phyloP scores from a whole-genome alignment of 2,329 filamentous ascomycete species.

The Trichophyton rubrum region DNA sequence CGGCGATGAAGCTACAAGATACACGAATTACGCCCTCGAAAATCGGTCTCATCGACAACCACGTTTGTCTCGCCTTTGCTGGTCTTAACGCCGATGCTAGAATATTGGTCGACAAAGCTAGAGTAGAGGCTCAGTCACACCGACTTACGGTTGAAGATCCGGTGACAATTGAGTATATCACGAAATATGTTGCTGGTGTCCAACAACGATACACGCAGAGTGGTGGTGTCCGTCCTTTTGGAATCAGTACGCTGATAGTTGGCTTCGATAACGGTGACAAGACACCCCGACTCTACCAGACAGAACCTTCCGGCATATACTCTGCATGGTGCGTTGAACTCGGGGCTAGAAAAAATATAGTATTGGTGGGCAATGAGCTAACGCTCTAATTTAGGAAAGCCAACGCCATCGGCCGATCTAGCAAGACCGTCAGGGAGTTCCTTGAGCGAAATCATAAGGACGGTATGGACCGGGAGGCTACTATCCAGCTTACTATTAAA shows the following conservation, averaged over 20 bases:
- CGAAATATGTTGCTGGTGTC: constrained; percentile 94
- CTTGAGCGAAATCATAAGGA: constrained; percentile 98
- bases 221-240: constrained; percentile 95
- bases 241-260: constrained; percentile 93
- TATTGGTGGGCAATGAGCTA: constrained; percentile 7
- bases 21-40: constrained; percentile 98
- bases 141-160: constrained; percentile 94
- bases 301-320: constrained; percentile 98
- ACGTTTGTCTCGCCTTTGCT: constrained; percentile 93
- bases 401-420: constrained; percentile 94
- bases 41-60: constrained; percentile 89
- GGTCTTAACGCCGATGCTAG: constrained; percentile 95
- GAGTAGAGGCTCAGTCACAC: constrained; percentile 94
- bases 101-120: constrained; percentile 95
- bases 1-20: constrained; percentile 98
- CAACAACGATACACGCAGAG: constrained; percentile 99
- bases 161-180: constrained; percentile 97
- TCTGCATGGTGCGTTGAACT: constrained; percentile 67
- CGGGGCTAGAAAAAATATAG: background rate
- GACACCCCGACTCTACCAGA: constrained; percentile 86
- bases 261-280: constrained; percentile 94
- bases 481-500: constrained; percentile 95
- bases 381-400: constrained; percentile 61
- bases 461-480: constrained; percentile 90
- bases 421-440: constrained; percentile 98